These are phyloP conservation scores for Coelastrella sp. DNA, from an alignment of 139 green algal genomes.

Conservation along the genomic window DNA sequence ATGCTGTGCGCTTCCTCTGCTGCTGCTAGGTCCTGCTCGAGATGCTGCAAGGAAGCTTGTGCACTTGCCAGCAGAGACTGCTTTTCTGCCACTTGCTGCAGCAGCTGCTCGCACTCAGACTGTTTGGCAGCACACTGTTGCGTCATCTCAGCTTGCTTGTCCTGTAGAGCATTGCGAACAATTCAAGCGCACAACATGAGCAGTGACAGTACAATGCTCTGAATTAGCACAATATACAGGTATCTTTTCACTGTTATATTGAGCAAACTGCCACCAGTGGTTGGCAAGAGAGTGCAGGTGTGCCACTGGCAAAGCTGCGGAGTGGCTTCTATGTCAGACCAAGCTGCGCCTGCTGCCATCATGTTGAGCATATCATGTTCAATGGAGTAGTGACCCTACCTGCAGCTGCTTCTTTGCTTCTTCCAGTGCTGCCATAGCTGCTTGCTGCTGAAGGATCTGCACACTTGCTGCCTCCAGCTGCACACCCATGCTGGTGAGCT, in stretches of 20 bases:
- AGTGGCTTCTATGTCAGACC: too few species aligned
- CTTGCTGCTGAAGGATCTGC: conserved; percentile 2
- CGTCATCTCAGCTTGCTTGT: background rate
- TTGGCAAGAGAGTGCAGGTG: too few species aligned
- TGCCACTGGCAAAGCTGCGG: too few species aligned
- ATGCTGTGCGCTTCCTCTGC: background rate
- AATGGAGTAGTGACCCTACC: background rate
- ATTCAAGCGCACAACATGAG: background rate
- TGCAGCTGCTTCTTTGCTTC: conserved; percentile 24
- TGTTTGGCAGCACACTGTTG: background rate
- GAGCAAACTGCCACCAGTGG: too few species aligned
- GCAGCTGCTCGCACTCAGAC: conserved; percentile 17
- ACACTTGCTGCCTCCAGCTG: conserved; percentile 20
- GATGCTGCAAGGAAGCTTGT: background rate
- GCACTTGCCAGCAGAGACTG: background rate
- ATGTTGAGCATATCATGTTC: background rate
- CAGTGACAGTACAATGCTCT: background rate
- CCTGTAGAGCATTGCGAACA: background rate
- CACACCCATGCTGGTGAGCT: background rate
- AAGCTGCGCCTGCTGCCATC: background rate
- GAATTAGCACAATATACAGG: background rate
- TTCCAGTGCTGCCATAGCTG: background rate
- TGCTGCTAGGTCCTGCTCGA: background rate
- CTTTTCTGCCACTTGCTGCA: background rate
- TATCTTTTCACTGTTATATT: background rate